These are phyloP conservation scores for Penicillium sp. DNA, from an alignment of 2,329 filamentous ascomycete species.

Conservation along the genomic window DNA sequence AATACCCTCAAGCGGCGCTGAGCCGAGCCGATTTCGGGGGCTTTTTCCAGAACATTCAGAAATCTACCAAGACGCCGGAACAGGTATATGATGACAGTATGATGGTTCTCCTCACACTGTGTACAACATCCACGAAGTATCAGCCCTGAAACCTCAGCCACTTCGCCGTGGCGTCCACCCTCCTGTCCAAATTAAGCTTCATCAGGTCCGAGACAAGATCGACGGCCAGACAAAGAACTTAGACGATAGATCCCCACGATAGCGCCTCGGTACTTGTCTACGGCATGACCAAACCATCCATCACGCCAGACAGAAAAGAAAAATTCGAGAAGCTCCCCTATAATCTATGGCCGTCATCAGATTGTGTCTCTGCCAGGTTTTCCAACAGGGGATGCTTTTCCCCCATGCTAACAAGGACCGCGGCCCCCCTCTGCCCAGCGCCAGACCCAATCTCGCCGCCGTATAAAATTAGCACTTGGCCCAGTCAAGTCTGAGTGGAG, in stretches of 20 bases:
- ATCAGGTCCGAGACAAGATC: slow-evolving; percentile 26
- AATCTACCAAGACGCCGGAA: neutral
- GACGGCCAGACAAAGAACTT: slow-evolving; percentile 7
- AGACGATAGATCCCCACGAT: neutral
- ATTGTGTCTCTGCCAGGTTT: neutral
- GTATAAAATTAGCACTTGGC: slow-evolving; percentile 16
- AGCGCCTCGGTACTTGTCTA: neutral
- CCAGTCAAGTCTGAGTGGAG: slow-evolving; percentile 10
- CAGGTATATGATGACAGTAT: neutral
- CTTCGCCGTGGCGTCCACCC: slow-evolving; percentile 13
- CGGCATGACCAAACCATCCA: neutral
- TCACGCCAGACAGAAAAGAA: neutral
- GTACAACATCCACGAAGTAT: neutral
- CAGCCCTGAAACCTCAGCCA: slow-evolving; percentile 1
- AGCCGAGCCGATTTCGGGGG: neutral
- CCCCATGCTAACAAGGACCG: neutral
- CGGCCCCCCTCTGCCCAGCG: neutral
- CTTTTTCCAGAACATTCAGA: neutral
- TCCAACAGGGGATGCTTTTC: neutral
- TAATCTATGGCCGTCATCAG: neutral
- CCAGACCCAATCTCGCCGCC: neutral
- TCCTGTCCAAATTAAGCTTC: slow-evolving; percentile 22
- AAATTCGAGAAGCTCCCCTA: neutral
- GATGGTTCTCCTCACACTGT: neutral
- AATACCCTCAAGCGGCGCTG: neutral